A percentile compares a stretch with the other conserved stretches of the same genome.
Evolutionary conservation across 2,329 filamentous ascomycete species (phyloP).

Genomic region (Elsinoe necatrix): DNA sequence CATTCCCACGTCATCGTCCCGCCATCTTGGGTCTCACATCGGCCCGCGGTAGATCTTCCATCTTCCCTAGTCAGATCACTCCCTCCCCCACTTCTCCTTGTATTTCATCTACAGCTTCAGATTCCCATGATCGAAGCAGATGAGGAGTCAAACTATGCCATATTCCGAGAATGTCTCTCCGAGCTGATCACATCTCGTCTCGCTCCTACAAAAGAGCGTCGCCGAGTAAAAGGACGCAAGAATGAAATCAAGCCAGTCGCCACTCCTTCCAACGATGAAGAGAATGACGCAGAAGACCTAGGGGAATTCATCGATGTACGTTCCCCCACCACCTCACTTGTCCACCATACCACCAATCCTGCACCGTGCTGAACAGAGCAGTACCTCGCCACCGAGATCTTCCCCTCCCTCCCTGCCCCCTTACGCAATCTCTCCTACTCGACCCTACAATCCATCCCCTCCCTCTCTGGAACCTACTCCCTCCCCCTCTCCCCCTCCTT

Average conservation of each 20-base stretch:
- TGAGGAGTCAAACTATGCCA: conserved; percentile 50
- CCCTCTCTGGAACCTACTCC: conserved; percentile 49
- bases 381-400: conserved; percentile 65
- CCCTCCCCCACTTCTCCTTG: not conserved
- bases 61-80: not conserved
- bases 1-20: conserved; percentile 1
- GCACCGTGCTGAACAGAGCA: conserved; percentile 28
- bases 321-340: not conserved
- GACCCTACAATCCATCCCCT: conserved; percentile 41
- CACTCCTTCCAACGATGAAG: conserved; percentile 17
- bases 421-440: conserved; percentile 56
- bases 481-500: conserved; percentile 38
- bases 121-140: conserved; percentile 31
- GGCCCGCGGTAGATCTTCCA: conserved; percentile 3
- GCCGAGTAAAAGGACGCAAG: conserved; percentile 34
- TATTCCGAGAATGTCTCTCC: conserved; percentile 68
- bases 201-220: conserved; percentile 42
- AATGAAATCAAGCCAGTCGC: conserved; percentile 32
- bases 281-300: conserved; percentile 55
- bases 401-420: conserved; percentile 52
- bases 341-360: not conserved
- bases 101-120: not conserved
- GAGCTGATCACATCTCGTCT: conserved; percentile 58
- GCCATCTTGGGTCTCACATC: not conserved
- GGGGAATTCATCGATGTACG: conserved; percentile 66